Conservation (phyloP, 441 rosid species). For the Erodium trifolium region DNA sequence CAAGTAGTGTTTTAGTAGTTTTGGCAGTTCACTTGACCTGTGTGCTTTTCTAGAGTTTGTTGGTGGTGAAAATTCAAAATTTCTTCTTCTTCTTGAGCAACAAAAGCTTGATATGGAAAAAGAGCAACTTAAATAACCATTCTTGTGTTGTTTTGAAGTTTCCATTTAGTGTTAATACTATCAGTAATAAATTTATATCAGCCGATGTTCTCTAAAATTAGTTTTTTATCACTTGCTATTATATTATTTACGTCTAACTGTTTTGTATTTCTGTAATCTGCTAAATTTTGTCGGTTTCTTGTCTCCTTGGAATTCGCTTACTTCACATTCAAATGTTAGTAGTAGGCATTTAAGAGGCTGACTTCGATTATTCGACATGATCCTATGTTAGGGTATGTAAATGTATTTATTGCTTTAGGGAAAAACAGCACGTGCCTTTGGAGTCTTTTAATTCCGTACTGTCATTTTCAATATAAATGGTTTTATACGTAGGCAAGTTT, state of each 20-base stretch:
- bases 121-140: too few species aligned
- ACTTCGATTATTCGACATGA: background rate
- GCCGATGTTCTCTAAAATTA: constrained; percentile 1
- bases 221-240: background rate
- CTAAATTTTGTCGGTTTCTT: constrained; percentile 9
- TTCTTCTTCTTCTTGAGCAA: constrained; percentile 3
- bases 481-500: background rate
- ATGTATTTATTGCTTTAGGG: background rate
- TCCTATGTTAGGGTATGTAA: background rate
- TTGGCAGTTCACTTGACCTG: background rate
- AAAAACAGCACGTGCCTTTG: background rate
- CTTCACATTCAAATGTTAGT: constrained; percentile 1
- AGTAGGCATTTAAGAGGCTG: constrained; percentile 3
- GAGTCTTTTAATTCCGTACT: background rate
- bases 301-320: background rate
- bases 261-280: background rate
- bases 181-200: background rate
- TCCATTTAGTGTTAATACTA: constrained; percentile 2
- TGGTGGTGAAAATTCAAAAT: constrained; percentile 8
- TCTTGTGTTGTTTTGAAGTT: background rate
- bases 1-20: background rate
- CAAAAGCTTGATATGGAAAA: background rate
- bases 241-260: background rate
- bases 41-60: constrained; percentile 1
- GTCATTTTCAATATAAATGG: background rate